Conservation (phyloP, 148 eudicot genomes). For the Persicaria tinctoria region DNA sequence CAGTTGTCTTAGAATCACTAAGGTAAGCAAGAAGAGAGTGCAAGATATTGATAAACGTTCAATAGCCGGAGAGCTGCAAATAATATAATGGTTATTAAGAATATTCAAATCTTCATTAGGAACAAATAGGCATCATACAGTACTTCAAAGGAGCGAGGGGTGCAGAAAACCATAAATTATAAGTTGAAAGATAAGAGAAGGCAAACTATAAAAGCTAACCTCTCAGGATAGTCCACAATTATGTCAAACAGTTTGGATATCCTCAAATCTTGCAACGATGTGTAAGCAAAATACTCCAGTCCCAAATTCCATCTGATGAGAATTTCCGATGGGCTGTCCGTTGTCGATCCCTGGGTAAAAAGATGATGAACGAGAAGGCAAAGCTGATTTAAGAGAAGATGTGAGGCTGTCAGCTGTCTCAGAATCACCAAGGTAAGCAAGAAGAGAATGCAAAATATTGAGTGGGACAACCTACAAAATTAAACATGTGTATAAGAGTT, state of each 20-base stretch:
- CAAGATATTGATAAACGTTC: constrained; percentile 47
- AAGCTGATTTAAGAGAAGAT: too few species aligned
- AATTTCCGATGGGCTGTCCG: constrained; percentile 55
- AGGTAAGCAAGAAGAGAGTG: constrained; percentile 89
- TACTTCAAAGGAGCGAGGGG: neutral
- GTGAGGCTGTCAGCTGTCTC: constrained; percentile 27
- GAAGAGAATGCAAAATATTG: constrained; percentile 79
- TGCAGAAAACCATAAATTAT: neutral
- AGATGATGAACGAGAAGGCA: too few species aligned
- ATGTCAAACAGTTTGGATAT: constrained; percentile 92
- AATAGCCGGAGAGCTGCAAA: constrained; percentile 56
- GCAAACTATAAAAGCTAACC: constrained; percentile 28
- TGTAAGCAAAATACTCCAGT: constrained; percentile 91
- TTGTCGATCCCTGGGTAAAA: constrained; percentile 51
- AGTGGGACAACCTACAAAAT: constrained; percentile 84
- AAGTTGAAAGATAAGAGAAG: neutral
- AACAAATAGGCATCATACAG: neutral
- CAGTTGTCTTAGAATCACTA: constrained; percentile 57
- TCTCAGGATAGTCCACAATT: constrained; percentile 97
- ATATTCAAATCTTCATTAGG: neutral
- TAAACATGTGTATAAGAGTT: constrained; percentile 14
- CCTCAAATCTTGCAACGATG: constrained; percentile 92
- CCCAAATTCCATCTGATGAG: constrained; percentile 93
- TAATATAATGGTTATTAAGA: neutral
- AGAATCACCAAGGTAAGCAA: constrained; percentile 87